Evolutionary conservation across 805 yeast species (phyloP).

Genomic region (Tetrapisispora namnaoensis): DNA sequence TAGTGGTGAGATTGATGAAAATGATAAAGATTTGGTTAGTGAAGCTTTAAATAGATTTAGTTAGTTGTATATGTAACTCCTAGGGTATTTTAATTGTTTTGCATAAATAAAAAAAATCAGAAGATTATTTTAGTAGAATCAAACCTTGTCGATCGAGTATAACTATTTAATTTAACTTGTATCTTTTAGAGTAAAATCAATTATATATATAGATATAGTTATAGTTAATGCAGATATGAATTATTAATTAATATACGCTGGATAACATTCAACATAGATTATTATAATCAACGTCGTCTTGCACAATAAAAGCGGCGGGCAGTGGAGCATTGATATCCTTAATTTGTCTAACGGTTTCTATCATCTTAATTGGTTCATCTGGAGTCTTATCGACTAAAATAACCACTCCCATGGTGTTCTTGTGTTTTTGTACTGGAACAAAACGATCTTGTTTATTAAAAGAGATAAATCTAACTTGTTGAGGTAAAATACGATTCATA

Average conservation of each 20-base stretch:
- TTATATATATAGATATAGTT: background rate
- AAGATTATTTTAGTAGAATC: too few relatives aligned
- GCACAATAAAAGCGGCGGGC: slow-evolving; percentile 27
- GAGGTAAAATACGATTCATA: slow-evolving; percentile 81
- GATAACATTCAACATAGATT: slow-evolving; percentile 1
- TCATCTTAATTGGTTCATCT: slow-evolving; percentile 49
- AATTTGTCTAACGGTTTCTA: slow-evolving; percentile 77
- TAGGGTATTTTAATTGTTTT: background rate
- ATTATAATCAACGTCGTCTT: slow-evolving; percentile 23
- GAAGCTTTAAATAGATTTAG: slow-evolving; percentile 34
- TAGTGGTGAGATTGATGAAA: slow-evolving; percentile 46
- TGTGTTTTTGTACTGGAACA: slow-evolving; percentile 71
- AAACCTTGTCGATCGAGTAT: too few relatives aligned
- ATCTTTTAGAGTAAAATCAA: background rate
- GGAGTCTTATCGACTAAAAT: slow-evolving; percentile 58
- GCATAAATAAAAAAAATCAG: background rate
- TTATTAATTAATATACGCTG: background rate
- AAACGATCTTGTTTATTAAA: slow-evolving; percentile 68
- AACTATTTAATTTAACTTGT: background rate
- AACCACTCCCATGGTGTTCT: slow-evolving; percentile 59
- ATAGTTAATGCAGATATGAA: slow-evolving; percentile 1
- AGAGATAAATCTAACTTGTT: slow-evolving; percentile 74
- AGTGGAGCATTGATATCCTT: slow-evolving; percentile 62
- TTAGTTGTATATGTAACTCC: background rate
- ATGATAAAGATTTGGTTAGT: slow-evolving; percentile 34